phyloP scores from a whole-genome alignment of 2,329 filamentous ascomycete genomes.

The Epichloe amarillans region DNA sequence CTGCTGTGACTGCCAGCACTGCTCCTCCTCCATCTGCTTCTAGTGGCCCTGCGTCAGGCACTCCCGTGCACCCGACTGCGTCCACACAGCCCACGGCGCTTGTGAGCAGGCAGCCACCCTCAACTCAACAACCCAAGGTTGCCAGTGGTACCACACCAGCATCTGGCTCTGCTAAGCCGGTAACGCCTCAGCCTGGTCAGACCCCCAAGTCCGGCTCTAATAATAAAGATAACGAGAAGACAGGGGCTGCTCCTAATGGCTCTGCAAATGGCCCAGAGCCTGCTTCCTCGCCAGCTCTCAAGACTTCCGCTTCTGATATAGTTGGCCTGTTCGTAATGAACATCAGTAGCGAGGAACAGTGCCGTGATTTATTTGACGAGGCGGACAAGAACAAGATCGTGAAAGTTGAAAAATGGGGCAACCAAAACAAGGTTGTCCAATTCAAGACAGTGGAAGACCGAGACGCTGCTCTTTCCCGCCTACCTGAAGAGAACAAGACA shows the following conservation, averaged over 20 bases:
- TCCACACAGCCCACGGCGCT: conserved; percentile 23
- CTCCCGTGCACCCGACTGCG: conserved; percentile 23
- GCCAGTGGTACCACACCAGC: conserved; percentile 21
- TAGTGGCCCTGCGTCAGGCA: conserved; percentile 13
- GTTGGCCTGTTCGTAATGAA: conserved; percentile 86
- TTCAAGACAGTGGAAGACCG: conserved; percentile 73
- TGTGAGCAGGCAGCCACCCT: conserved; percentile 23
- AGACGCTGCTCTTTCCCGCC: conserved; percentile 60
- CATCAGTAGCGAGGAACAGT: conserved; percentile 69
- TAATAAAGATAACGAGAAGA: conserved; percentile 44
- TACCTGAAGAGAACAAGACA: conserved; percentile 66
- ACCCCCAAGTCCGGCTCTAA: conserved; percentile 25
- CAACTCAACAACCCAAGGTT: conserved; percentile 29
- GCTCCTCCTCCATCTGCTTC: conserved; percentile 15
- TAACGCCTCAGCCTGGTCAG: conserved; percentile 37
- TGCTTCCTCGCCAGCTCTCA: conserved; percentile 43
- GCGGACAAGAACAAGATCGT: conserved; percentile 73
- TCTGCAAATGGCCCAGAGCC: conserved; percentile 38
- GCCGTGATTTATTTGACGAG: conserved; percentile 66
- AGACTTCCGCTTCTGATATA: conserved; percentile 50
- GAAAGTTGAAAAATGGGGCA: conserved; percentile 65
- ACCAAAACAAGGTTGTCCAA: conserved; percentile 71
- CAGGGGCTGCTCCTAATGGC: conserved; percentile 36
- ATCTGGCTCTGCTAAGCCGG: conserved; percentile 24
- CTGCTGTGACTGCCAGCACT: conserved; percentile 19